These are phyloP conservation scores for Colletotrichum kahawae DNA, from an alignment of 2,329 filamentous ascomycete species.

Conservation along the genomic window DNA sequence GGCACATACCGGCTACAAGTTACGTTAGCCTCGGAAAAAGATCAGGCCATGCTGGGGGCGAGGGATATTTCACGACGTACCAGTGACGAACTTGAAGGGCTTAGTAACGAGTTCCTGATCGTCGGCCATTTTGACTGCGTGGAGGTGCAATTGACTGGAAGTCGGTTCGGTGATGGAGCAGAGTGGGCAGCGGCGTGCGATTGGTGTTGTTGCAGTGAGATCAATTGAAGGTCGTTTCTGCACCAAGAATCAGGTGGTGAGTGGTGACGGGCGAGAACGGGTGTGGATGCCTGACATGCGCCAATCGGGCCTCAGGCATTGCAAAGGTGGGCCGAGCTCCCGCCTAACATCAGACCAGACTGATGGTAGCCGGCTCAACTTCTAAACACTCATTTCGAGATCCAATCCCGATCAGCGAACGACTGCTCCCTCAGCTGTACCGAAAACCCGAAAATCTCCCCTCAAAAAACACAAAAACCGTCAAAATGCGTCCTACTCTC, in stretches of 20 bases:
- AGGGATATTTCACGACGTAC: conserved; percentile 63
- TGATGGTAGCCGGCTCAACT: conserved; percentile 11
- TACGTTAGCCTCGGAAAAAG: conserved; percentile 44
- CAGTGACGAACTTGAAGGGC: conserved; percentile 99
- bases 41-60: conserved; percentile 39
- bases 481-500: conserved; percentile 70
- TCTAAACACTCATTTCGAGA: conserved; percentile 22
- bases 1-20: conserved; percentile 48
- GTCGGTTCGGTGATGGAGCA: conserved; percentile 32
- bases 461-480: conserved; percentile 7
- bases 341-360: conserved; percentile 20
- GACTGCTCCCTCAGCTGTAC: conserved; percentile 10
- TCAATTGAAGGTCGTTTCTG: conserved; percentile 27
- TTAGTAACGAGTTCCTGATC: conserved; percentile 84
- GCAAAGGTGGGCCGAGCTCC: conserved; percentile 17
- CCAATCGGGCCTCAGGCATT: conserved; percentile 38
- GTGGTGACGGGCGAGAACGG: conserved; percentile 34
- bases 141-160: conserved; percentile 27
- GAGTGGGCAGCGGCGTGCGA: conserved; percentile 42
- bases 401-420: conserved; percentile 34
- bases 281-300: conserved; percentile 17
- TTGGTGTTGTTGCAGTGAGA: conserved; percentile 33
- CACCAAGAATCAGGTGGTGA: conserved; percentile 45
- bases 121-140: conserved; percentile 82
- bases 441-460: conserved; percentile 15